Conservation (phyloP, 208 protist species). For the Willaertia magna region DNA sequence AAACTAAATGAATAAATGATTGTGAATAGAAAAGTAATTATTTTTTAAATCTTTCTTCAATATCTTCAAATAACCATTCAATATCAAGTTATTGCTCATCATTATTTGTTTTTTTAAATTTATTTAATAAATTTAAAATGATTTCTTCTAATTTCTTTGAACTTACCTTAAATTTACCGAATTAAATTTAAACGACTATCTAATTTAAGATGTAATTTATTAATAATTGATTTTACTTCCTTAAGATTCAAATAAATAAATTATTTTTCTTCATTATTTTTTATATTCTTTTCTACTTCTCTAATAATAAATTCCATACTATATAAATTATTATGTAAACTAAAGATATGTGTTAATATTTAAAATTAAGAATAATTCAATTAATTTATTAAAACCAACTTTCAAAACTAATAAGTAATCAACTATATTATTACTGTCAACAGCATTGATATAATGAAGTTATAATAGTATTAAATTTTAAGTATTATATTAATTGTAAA, state of each 20-base stretch:
- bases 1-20: background rate
- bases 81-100: background rate
- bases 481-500: conserved; percentile 11
- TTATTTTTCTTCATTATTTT: background rate
- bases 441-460: background rate
- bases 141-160: background rate
- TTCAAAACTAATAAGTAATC: background rate
- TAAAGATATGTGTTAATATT: background rate
- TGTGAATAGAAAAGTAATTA: background rate
- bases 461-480: background rate
- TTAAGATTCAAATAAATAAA: background rate
- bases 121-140: background rate
- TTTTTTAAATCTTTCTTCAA: background rate
- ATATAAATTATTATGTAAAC: background rate
- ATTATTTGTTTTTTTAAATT: background rate
- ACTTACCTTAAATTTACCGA: background rate
- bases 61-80: background rate
- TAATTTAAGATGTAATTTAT: background rate
- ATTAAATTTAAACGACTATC: background rate
- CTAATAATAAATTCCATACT: background rate
- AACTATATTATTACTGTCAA: conserved; percentile 1
- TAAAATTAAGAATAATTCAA: background rate
- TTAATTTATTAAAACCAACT: background rate
- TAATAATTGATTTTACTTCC: background rate
- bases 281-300: background rate